Evolutionary conservation across 805 yeast genomes (phyloP).

Genomic region (Metschnikowia proteae): DNA sequence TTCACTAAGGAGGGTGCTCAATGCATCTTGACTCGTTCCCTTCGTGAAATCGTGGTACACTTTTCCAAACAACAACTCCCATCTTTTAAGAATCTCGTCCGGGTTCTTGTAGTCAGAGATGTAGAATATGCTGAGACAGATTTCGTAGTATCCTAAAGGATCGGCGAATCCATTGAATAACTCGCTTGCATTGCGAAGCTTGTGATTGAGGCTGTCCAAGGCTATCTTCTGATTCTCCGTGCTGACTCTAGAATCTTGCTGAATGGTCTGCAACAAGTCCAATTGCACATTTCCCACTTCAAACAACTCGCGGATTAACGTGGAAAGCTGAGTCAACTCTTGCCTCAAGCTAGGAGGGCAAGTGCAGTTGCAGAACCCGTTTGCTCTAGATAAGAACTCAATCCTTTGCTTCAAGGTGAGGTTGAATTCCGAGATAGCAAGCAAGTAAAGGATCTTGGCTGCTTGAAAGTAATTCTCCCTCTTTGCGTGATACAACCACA

Average conservation of each 20-base stretch:
- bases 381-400: slow-evolving; percentile 86
- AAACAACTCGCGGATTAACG: slow-evolving; percentile 70
- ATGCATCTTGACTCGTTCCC: slow-evolving; percentile 26
- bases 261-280: slow-evolving; percentile 52
- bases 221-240: slow-evolving; percentile 50
- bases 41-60: slow-evolving; percentile 31
- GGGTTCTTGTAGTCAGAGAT: slow-evolving; percentile 80
- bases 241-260: slow-evolving; percentile 47
- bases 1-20: slow-evolving; percentile 35
- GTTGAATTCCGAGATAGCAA: slow-evolving; percentile 71
- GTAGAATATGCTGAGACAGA: slow-evolving; percentile 74
- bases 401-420: slow-evolving; percentile 70
- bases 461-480: slow-evolving; percentile 75
- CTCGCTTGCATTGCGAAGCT: slow-evolving; percentile 68
- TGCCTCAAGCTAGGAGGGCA: slow-evolving; percentile 76
- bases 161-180: slow-evolving; percentile 83
- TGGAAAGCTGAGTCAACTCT: slow-evolving; percentile 65
- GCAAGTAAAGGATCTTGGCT: slow-evolving; percentile 67
- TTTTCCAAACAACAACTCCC: slow-evolving; percentile 69
- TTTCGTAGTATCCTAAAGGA: slow-evolving; percentile 81
- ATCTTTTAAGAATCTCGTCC: slow-evolving; percentile 76
- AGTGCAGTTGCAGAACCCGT: slow-evolving; percentile 84
- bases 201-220: slow-evolving; percentile 52
- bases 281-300: slow-evolving; percentile 85
- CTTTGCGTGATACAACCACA: slow-evolving; percentile 88